Base-by-base conservation (phyloP, 345 rosid genomes). In the Microcos paniculata region DNA sequence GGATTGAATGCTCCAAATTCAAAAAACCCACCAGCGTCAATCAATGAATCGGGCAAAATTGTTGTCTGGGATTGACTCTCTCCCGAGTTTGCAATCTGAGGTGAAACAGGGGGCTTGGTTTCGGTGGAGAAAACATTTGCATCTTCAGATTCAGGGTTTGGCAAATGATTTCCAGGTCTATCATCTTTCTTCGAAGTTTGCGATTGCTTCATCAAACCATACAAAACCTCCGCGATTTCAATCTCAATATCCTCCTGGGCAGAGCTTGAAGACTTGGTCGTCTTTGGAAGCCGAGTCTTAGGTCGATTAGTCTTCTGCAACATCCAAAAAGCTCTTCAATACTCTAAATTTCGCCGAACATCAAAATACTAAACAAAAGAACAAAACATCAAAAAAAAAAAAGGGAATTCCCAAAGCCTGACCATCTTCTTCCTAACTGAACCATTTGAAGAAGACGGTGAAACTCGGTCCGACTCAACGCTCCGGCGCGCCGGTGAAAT, bases 161-260 rank as follows among this genome's bases (percentile, higher is more conserved):
- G 68, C 0, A n/a, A 6, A n/a, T 73, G 70, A 43, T 33, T 76
- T 67, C 67, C 71, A 6, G 35, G 42, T 52, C 43, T 59, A 62
- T 82, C 80, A 19, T 82, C 84, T 40, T 83, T 76, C 80, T 75
- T 77, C 30, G 81, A 70, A 77, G 74, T 56, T 35, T 64, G 86
- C 23, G 88, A 72, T 30, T 87, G 92, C 74, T 80, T 87, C 81
- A 18, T 85, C 58, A 90, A 59, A 12, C 89, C 89, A 26, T 73
- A 90, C 57, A 88, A 80, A 53, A 90, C 88, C 79, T 90, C 89
- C 0, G 94, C 94, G 33, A 90, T 84, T 77, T 90, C 92, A 72
- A 90, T 80, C 87, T 90, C 94, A 19, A 90, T 74, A 72, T 84
- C 89, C 18, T 88, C 87, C 70, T 88, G 84, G 24, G 23, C 70